Conservation (phyloP, 2,329 filamentous ascomycete species). For the Plenodomus tracheiphilus region DNA sequence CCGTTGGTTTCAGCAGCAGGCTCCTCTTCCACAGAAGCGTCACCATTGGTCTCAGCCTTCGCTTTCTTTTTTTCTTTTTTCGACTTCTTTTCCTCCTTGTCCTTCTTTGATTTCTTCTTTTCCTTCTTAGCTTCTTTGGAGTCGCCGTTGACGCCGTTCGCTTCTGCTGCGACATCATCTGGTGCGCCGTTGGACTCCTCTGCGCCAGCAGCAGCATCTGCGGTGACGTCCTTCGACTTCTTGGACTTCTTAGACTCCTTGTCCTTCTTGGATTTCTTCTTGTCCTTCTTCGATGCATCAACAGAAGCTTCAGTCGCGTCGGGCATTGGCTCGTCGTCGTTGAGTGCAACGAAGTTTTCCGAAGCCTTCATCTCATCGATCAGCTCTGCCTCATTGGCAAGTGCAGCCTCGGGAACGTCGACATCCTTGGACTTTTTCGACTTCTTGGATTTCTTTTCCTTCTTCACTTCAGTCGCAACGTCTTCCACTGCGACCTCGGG, state of each 20-base stretch:
- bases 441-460: conserved; percentile 23
- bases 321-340: conserved; percentile 23
- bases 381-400: conserved; percentile 14
- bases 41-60: conserved; percentile 16
- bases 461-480: conserved; percentile 11
- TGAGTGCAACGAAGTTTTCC: conserved; percentile 18
- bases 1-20: conserved; percentile 19
- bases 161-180: conserved; percentile 14
- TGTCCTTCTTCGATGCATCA: conserved; percentile 20
- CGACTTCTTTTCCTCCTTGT: conserved; percentile 32
- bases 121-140: conserved; percentile 23
- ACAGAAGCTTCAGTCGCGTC: conserved; percentile 16
- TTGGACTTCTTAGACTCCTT: conserved; percentile 25
- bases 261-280: conserved; percentile 27
- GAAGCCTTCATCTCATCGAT: conserved; percentile 16
- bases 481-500: conserved; percentile 4
- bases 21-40: conserved; percentile 16
- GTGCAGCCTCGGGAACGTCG: conserved; percentile 6
- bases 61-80: conserved; percentile 30
- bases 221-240: conserved; percentile 19
- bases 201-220: conserved; percentile 2
- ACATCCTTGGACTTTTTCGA: conserved; percentile 28
- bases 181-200: conserved; percentile 11
- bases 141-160: conserved; percentile 15
- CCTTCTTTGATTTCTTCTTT: conserved; percentile 32